Base-by-base conservation (phyloP, 2,329 filamentous ascomycete genomes). In the Fusarium algeriense region DNA sequence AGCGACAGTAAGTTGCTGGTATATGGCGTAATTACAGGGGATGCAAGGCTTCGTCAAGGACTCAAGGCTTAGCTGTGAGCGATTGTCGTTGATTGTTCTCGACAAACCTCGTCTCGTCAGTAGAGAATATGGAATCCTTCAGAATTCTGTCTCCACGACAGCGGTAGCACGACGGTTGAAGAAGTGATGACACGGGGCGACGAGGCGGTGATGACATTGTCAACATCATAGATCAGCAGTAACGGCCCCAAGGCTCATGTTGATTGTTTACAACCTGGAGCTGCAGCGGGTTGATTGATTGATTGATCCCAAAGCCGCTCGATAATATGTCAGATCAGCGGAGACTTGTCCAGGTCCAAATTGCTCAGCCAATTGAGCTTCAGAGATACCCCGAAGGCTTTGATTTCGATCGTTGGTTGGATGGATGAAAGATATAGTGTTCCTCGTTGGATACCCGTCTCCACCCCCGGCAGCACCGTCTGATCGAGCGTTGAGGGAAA, bases 21-120 rank as follows among this genome's bases (percentile, higher is more conserved):
- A 73, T 75, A 75, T 75, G 73, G 73, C 73, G 73, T 73, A 75
- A 75, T 71, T 58, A 59, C 71, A 75, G 64, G 73, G 73, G 45
- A 54, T 45, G 52, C 67, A 74, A 71, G 67, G 73, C 73, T 75
- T 66, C 63, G 57, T 64, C 62, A 71, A 68, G 57, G 52, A 34
- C 34, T 61, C 53, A 43, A 55, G 54, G 43, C 64, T 57, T 61
- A 65, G 70, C 56, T 64, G 60, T 62, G 59, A 50, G 50, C 43
- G 49, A 64, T 60, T 59, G 45, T 59, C 44, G 60, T 58, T 68
- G 57, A 66, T 73, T 64, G 61, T 66, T 38, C 49, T 70, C n/a
- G 34, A 53, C 40, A 55, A 46, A 23, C 32, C 30, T 54, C 19
- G 23, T 32, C 58, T 40, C 40, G 26, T 34, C 57, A 19, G 45